phyloP scores from a whole-genome alignment of 1,284 basidiomycete genomes.

The Cerrena zonata region DNA sequence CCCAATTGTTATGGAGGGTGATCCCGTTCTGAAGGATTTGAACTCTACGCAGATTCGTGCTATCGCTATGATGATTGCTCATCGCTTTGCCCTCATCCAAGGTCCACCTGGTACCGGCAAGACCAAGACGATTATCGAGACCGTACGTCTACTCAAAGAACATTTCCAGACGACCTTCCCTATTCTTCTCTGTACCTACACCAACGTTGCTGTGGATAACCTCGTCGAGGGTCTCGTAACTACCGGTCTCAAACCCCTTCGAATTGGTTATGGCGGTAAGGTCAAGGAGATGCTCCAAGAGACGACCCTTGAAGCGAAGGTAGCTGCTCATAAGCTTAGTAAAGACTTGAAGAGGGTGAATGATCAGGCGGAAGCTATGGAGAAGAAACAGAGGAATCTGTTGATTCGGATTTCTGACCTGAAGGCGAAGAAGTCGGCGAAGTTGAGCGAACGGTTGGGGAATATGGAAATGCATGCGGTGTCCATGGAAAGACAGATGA shows the following conservation, averaged over 20 bases:
- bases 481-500: slow-evolving; percentile 31
- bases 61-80: slow-evolving; percentile 80
- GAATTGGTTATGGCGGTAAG: slow-evolving; percentile 65
- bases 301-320: slow-evolving; percentile 32
- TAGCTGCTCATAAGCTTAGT: slow-evolving; percentile 54
- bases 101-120: slow-evolving; percentile 98
- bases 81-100: slow-evolving; percentile 78
- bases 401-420: slow-evolving; percentile 20
- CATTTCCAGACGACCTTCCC: slow-evolving; percentile 83
- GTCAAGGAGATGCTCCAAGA: slow-evolving; percentile 48
- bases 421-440: not conserved
- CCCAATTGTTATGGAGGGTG: slow-evolving; percentile 72
- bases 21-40: slow-evolving; percentile 63
- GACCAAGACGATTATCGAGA: slow-evolving; percentile 85
- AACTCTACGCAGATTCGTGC: slow-evolving; percentile 80
- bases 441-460: slow-evolving; percentile 19
- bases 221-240: slow-evolving; percentile 69
- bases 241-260: slow-evolving; percentile 67
- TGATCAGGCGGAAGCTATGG: slow-evolving; percentile 27
- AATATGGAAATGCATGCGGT: slow-evolving; percentile 39
- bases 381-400: slow-evolving; percentile 25
- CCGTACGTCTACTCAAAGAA: slow-evolving; percentile 76
- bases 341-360: slow-evolving; percentile 36
- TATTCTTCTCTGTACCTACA: slow-evolving; percentile 85
- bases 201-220: slow-evolving; percentile 93